These are phyloP conservation scores for Berberis thunbergii DNA, from an alignment of 164 flowering plant genomes.

Conservation along the genomic window DNA sequence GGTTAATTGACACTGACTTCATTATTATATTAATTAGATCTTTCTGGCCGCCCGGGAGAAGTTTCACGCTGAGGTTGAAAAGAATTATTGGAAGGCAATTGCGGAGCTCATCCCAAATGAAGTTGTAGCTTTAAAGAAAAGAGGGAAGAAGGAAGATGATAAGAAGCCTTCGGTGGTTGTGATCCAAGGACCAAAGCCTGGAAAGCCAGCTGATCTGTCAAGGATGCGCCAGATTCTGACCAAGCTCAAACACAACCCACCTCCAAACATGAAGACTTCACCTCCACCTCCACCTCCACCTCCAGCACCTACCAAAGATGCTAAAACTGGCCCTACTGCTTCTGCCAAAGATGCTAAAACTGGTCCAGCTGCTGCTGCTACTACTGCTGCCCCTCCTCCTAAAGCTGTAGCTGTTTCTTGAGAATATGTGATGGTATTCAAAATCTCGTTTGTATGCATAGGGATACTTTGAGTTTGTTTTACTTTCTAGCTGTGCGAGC, in stretches of 20 bases:
- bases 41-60: constrained; percentile 43
- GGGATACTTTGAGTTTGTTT: not conserved
- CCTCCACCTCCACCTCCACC: constrained; percentile 26
- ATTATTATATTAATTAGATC: constrained; percentile 19
- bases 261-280: constrained; percentile 51
- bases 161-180: constrained; percentile 57
- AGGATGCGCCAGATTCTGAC: constrained; percentile 66
- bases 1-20: not conserved
- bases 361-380: constrained; percentile 4
- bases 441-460: not conserved
- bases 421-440: not conserved
- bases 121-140: constrained; percentile 44
- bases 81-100: constrained; percentile 62
- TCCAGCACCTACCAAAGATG: constrained; percentile 17
- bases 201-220: constrained; percentile 73
- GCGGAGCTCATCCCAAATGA: constrained; percentile 57
- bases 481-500: no score
- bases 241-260: constrained; percentile 65
- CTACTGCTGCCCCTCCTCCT: constrained; percentile 8
- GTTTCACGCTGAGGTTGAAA: constrained; percentile 54
- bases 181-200: constrained; percentile 80
- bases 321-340: constrained; percentile 8
- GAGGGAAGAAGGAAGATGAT: constrained; percentile 61
- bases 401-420: constrained; percentile 17
- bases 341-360: constrained; percentile 22